A percentile compares a stretch with the other conserved stretches of the same genome.
phyloP scores from a whole-genome alignment of 2,329 filamentous ascomycete species.

The Trichoderma atrobrunneum region DNA sequence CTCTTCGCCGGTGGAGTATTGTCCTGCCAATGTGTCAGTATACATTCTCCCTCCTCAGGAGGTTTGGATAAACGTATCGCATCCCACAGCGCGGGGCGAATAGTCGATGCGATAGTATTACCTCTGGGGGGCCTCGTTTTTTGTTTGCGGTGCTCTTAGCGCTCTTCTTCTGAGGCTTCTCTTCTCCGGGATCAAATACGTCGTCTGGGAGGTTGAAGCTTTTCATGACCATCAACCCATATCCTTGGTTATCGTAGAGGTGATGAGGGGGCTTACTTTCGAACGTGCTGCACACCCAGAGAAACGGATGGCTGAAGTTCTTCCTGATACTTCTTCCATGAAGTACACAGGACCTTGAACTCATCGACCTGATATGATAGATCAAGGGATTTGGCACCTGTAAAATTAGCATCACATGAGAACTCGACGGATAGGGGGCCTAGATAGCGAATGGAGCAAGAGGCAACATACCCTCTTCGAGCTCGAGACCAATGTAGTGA shows the following conservation, averaged over 20 bases:
- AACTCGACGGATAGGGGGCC: background rate
- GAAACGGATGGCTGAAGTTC: constrained; percentile 62
- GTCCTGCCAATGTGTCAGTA: constrained; percentile 35
- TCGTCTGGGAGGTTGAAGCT: constrained; percentile 88
- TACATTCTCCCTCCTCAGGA: constrained; percentile 13
- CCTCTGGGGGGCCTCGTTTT: constrained; percentile 50
- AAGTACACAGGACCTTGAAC: constrained; percentile 79
- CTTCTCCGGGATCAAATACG: constrained; percentile 79
- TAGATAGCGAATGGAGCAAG: background rate
- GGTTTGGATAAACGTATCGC: background rate
- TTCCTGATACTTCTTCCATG: constrained; percentile 71
- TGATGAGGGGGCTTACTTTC: constrained; percentile 62
- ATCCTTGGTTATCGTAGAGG: background rate
- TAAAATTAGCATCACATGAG: constrained; percentile 31
- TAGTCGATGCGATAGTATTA: constrained; percentile 32
- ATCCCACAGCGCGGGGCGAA: constrained; percentile 18
- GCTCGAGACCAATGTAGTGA: constrained; percentile 86
- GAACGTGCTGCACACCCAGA: constrained; percentile 77
- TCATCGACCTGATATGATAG: constrained; percentile 78
- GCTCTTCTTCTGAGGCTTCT: constrained; percentile 60
- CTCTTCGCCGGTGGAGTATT: constrained; percentile 39
- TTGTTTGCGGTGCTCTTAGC: constrained; percentile 42
- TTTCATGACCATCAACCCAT: constrained; percentile 38
- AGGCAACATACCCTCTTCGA: constrained; percentile 65
- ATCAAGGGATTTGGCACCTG: constrained; percentile 69